phyloP scores from a whole-genome alignment of 2,329 filamentous ascomycete species.

The Neurospora crassa region DNA sequence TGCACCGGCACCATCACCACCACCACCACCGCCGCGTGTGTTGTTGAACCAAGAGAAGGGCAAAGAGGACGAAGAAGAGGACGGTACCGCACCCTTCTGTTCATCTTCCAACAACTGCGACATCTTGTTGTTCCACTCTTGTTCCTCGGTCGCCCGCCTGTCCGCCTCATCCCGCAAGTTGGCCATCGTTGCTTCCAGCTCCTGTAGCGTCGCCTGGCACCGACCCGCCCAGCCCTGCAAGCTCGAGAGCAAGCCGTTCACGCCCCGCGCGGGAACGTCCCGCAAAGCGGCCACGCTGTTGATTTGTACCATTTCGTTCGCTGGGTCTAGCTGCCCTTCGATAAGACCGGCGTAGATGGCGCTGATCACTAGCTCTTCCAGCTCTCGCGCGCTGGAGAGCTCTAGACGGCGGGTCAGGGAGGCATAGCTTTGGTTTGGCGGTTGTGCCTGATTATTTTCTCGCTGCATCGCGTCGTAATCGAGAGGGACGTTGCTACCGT shows the following conservation, averaged over 20 bases:
- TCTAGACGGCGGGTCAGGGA: conserved; percentile 57
- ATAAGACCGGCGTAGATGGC: conserved; percentile 82
- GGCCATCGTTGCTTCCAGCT: conserved; percentile 67
- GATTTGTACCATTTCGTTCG: conserved; percentile 63
- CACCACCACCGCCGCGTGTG: conserved; percentile 9
- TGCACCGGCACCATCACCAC: conserved; percentile 2
- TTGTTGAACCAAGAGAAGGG: background rate
- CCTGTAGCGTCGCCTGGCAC: conserved; percentile 62
- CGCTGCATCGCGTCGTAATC: background rate
- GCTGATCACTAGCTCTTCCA: conserved; percentile 80
- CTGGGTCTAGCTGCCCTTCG: conserved; percentile 73
- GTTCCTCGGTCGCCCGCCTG: conserved; percentile 39
- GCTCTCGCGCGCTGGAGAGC: conserved; percentile 55
- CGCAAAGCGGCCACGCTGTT: conserved; percentile 76
- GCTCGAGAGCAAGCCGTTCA: conserved; percentile 57
- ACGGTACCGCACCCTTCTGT: conserved; percentile 17
- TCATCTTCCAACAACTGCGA: conserved; percentile 40
- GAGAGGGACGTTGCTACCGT: conserved; percentile 25
- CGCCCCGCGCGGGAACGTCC: conserved; percentile 66
- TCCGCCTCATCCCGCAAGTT: conserved; percentile 52
- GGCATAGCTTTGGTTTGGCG: conserved; percentile 55
- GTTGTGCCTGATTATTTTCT: conserved; percentile 2
- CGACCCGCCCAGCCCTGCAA: conserved; percentile 70
- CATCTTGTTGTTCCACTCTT: conserved; percentile 36
- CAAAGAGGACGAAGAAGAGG: conserved; percentile 1